Conservation (phyloP, 2,329 filamentous ascomycete genomes). For the Colletotrichum lindemuthianum region DNA sequence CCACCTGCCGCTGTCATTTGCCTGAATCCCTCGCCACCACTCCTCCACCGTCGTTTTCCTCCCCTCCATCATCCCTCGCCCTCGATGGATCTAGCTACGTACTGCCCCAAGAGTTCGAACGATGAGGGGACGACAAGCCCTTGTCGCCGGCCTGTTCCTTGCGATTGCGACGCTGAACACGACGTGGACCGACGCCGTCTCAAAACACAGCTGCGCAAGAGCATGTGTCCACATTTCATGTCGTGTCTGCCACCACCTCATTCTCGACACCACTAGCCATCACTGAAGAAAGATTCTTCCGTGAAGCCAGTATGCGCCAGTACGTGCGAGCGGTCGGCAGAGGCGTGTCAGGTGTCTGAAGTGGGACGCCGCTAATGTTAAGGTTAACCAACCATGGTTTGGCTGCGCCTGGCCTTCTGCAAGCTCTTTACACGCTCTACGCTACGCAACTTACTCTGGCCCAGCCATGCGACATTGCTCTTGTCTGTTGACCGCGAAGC, state of each 20-base stretch:
- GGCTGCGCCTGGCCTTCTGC: conserved; percentile 25
- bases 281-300: conserved; percentile 7
- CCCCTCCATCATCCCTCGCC: conserved; percentile 9
- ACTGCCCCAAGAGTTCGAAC: conserved; percentile 34
- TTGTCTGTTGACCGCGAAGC: neutral
- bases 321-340: conserved; percentile 33
- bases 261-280: too few relatives aligned
- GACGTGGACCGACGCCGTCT: conserved; percentile 28
- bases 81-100: conserved; percentile 11
- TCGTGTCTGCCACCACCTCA: too few relatives aligned
- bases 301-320: conserved; percentile 18
- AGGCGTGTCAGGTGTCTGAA: conserved; percentile 35
- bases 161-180: conserved; percentile 25
- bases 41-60: neutral
- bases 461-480: neutral
- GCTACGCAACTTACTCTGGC: conserved; percentile 6
- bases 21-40: conserved; percentile 18
- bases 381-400: conserved; percentile 34
- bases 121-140: conserved; percentile 30
- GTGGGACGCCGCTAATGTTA: conserved; percentile 32
- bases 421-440: conserved; percentile 7
- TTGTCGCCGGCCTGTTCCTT: conserved; percentile 35
- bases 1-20: conserved; percentile 39
- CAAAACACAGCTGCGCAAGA: conserved; percentile 9
- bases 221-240: neutral